phyloP scores from a whole-genome alignment of 2,329 filamentous ascomycete genomes.

The Arthrocladium fulminans region DNA sequence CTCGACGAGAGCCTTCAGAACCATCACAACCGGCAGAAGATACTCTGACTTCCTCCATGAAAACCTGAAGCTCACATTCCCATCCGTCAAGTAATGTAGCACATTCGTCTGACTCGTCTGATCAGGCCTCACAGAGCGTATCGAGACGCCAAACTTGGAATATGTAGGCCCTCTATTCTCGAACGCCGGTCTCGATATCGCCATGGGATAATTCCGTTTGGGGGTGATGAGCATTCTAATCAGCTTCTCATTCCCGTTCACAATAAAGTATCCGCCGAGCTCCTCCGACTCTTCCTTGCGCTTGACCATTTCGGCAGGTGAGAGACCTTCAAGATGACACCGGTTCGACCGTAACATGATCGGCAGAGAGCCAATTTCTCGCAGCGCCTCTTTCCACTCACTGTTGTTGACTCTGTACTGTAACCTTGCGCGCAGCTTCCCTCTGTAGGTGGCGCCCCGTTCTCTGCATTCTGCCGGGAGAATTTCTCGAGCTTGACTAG shows the following conservation, averaged over 20 bases:
- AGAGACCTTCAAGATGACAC: slow-evolving; percentile 81
- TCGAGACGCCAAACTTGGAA: slow-evolving; percentile 80
- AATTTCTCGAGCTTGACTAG: slow-evolving; percentile 69
- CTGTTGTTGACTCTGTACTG: slow-evolving; percentile 83
- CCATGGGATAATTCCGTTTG: slow-evolving; percentile 88
- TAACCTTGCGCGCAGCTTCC: slow-evolving; percentile 71
- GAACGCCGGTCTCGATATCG: slow-evolving; percentile 85
- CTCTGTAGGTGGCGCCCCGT: slow-evolving; percentile 82
- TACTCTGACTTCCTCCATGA: slow-evolving; percentile 98
- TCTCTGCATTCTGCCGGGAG: slow-evolving; percentile 90
- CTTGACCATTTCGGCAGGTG: slow-evolving; percentile 71
- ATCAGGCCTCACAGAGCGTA: slow-evolving; percentile 88
- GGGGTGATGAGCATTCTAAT: slow-evolving; percentile 87
- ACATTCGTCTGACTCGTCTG: slow-evolving; percentile 97
- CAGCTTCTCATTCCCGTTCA: slow-evolving; percentile 96
- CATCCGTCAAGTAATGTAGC: slow-evolving; percentile 88
- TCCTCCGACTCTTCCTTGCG: slow-evolving; percentile 94
- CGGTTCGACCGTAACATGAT: slow-evolving; percentile 90
- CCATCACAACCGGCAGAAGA: slow-evolving; percentile 92
- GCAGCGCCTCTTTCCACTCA: slow-evolving; percentile 69
- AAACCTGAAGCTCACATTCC: slow-evolving; percentile 93
- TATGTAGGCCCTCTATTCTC: slow-evolving; percentile 77
- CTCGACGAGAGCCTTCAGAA: slow-evolving; percentile 86
- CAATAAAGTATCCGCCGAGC: slow-evolving; percentile 90
- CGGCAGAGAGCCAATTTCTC: slow-evolving; percentile 81